These are phyloP conservation scores for Xylariaceae sp. DNA, from an alignment of 2,329 filamentous ascomycete genomes.

Conservation along the genomic window DNA sequence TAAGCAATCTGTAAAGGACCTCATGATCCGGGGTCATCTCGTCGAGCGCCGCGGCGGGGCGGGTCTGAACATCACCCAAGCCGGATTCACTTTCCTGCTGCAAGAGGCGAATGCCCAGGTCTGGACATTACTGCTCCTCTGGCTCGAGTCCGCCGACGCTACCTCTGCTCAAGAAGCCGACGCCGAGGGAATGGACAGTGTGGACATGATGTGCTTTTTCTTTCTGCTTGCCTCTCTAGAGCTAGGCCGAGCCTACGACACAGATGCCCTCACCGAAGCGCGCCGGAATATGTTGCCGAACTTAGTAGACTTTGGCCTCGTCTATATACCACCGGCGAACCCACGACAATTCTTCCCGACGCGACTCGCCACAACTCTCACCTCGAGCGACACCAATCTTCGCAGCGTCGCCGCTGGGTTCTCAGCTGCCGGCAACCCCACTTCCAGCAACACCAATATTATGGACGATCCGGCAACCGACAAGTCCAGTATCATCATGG, in stretches of 20 bases:
- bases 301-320: constrained; percentile 86
- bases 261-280: constrained; percentile 72
- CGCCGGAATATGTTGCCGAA: constrained; percentile 87
- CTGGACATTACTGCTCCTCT: constrained; percentile 90
- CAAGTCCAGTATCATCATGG: constrained; percentile 87
- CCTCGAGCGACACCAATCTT: constrained; percentile 66
- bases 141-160: constrained; percentile 77
- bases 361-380: constrained; percentile 88
- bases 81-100: constrained; percentile 89
- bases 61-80: constrained; percentile 76
- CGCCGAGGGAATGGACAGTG: constrained; percentile 69
- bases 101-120: constrained; percentile 96
- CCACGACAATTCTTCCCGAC: constrained; percentile 78
- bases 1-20: constrained; percentile 75
- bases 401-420: constrained; percentile 67
- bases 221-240: constrained; percentile 94
- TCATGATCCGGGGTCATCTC: constrained; percentile 76
- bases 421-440: constrained; percentile 53
- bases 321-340: constrained; percentile 64
- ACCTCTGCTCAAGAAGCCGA: constrained; percentile 38
- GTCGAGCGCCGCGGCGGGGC: constrained; percentile 57
- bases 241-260: constrained; percentile 87
- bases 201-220: constrained; percentile 92
- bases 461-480: constrained; percentile 22
- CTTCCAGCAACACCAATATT: constrained; percentile 27